Base-by-base conservation (phyloP, 2,329 filamentous ascomycete species). In the Orbilia blumenaviensis region DNA sequence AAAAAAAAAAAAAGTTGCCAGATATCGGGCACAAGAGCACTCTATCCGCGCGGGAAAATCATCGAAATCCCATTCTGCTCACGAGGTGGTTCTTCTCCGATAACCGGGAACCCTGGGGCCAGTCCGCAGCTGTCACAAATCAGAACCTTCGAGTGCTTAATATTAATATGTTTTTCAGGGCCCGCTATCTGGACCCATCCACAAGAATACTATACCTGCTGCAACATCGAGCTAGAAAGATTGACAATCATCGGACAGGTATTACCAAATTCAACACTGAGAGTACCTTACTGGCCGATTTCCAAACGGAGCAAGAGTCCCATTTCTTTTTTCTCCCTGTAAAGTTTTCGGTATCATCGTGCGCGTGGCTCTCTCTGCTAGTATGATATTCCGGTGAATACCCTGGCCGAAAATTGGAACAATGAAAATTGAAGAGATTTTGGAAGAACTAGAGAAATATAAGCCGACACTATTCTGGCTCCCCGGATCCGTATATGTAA, bases 51-150 rank as follows among this genome's bases (percentile, higher is more conserved):
- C 16, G 12, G 32, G 38, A 46, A 50, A 23, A 9, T n/a, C 18
- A n/a, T 25, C 38, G 27, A n/a, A n/a, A n/a, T n/a, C n/a, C n/a
- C 38, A 68, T 29, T 71, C 25, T 71, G 34, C 56, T 71, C 66
- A 63, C 44, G 54, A 63, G 66, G 56, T 63, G 27, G n/a, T 46
- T 16, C 8, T 32, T n/a, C 21, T 41, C 32, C 23, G 32, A 23
- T 42, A 27, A 18, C 56, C 50, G 38, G 66, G 54, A 23, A 54
- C 34, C 56, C 66, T 44, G 27, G 66, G 5, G 12, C 32, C 12
- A 9, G 52, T 56, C 16, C 38, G 27, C 48, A 54, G 16, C 9
- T 32, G 16, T 36, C 48, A 54, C 21, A 18, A 54, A 54, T 34
- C 9, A 32, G n/a, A 54, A 14, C 27, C 29, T 10, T 27, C 3